These are phyloP conservation scores for Vanrija sp. DNA, from an alignment of 1,284 basidiomycete genomes.

Conservation along the genomic window DNA sequence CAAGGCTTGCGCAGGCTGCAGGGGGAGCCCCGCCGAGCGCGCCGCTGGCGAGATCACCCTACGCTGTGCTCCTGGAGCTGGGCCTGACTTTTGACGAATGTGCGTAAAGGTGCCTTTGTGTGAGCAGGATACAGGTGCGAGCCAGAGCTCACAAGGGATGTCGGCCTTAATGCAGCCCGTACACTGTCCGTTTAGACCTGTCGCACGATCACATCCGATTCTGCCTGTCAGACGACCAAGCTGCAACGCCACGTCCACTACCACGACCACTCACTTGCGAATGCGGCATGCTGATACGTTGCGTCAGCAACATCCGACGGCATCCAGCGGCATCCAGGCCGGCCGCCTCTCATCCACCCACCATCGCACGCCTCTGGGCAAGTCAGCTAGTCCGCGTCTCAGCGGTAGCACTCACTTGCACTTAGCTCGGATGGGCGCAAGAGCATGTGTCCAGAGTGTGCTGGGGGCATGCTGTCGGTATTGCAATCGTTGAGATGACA, in stretches of 20 bases:
- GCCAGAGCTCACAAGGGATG: neutral
- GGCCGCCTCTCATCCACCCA: neutral
- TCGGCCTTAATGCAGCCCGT: neutral
- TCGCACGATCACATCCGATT: neutral
- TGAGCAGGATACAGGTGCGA: neutral
- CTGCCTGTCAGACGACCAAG: neutral
- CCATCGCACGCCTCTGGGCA: neutral
- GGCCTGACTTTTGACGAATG: conserved; percentile 1
- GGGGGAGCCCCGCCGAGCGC: no score
- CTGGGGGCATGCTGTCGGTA: no score
- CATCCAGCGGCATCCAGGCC: no score
- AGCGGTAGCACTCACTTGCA: no score
- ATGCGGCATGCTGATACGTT: neutral
- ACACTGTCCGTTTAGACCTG: neutral
- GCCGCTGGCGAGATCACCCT: no score
- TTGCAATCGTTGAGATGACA: no score
- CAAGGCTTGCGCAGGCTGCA: no score
- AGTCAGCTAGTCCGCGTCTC: no score
- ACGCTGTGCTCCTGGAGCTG: neutral
- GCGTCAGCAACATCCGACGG: neutral
- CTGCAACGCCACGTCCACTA: no score
- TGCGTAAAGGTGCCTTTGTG: conserved; percentile 1
- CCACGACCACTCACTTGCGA: neutral
- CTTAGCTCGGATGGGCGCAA: no score
- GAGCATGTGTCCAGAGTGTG: no score